Base-by-base conservation (phyloP, 371 early-diverging fungal genomes). In the Actinomortierella ambigua region DNA sequence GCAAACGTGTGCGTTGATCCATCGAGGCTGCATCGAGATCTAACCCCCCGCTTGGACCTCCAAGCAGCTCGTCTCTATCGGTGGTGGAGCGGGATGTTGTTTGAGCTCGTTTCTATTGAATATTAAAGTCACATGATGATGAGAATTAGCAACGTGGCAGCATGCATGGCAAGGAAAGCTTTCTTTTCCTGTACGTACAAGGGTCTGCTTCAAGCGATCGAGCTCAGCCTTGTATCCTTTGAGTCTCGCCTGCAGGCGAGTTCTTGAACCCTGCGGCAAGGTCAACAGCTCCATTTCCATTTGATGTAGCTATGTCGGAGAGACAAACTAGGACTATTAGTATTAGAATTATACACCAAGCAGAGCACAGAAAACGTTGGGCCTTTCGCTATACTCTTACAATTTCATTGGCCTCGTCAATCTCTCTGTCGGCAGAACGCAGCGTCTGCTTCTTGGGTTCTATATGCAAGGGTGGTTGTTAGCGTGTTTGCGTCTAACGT, bases 381-480 rank as follows among this genome's bases (percentile, higher is more conserved):
- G 27, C 18, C 41, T 24, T 28, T 49, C n/a, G 17, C 40, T 59
- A 5, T 6, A 17, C 11, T 28, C 81, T 57, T 86, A 94, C 94
- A 67, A 97, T 93, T 65, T 95, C 96, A 60, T 88, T 88, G 7
- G 92, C 91, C 76, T 97, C 97, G n/a, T 93, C 94, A 15, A 95
- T 77, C 77, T 95, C 95, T 56, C 94, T 86, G 66, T 93, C 90
- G 2, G 87, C 80, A 18, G 93, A 88, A 57, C 90, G 89, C 42
- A 87, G 69, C 4, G 88, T 82, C 14, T 89, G 82, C 63, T 92
- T 93, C 73, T 84, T 81, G 60, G 84, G 81, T 65, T 95, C 94
- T 91, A 69, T 51, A 39, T 41, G n/a, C n/a, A n/a, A n/a, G n/a
- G n/a, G n/a, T n/a, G n/a, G n/a, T n/a, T n/a, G n/a, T n/a, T n/a